A percentile compares a stretch with the other conserved stretches of the same genome.
Evolutionary conservation across 1,284 basidiomycete genomes (phyloP).

Genomic region (Tilletia horrida): DNA sequence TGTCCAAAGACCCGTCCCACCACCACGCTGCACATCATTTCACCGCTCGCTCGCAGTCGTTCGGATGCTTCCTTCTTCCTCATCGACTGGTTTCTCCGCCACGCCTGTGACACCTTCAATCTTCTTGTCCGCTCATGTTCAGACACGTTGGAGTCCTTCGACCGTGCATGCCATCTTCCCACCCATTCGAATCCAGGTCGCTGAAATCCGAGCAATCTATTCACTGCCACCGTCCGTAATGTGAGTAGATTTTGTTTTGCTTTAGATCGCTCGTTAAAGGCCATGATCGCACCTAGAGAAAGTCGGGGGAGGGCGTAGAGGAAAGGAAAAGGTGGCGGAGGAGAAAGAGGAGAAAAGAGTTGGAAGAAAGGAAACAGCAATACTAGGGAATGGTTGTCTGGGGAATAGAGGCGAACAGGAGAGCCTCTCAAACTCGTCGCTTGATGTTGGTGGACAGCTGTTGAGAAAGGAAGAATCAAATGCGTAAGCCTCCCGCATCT

Average conservation of each 20-base stretch:
- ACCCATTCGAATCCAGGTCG: too few species aligned
- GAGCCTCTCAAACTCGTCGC: slow-evolving; percentile 65
- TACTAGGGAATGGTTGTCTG: not conserved
- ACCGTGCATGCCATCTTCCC: too few species aligned
- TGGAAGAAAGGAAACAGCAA: not conserved
- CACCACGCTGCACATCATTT: too few species aligned
- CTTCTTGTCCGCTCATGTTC: too few species aligned
- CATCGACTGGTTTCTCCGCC: too few species aligned
- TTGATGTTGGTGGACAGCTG: slow-evolving; percentile 79
- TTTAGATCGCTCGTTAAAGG: slow-evolving; percentile 2
- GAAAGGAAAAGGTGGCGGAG: slow-evolving; percentile 2
- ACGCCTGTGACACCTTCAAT: too few species aligned
- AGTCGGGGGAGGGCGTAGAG: too few species aligned
- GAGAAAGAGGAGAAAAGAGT: not conserved
- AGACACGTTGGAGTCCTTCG: too few species aligned
- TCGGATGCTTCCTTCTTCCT: too few species aligned
- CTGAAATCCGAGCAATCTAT: too few species aligned
- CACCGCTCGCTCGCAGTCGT: too few species aligned
- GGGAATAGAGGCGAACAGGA: slow-evolving; percentile 44
- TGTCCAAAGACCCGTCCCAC: too few species aligned
- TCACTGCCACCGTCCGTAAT: not conserved
- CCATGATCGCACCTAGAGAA: not conserved
- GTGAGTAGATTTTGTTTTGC: not conserved
- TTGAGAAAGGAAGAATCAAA: slow-evolving; percentile 14
- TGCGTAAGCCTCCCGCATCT: not conserved